Conservation (phyloP, 2,329 filamentous ascomycete genomes). For the Stagonosporopsis tanaceti region DNA sequence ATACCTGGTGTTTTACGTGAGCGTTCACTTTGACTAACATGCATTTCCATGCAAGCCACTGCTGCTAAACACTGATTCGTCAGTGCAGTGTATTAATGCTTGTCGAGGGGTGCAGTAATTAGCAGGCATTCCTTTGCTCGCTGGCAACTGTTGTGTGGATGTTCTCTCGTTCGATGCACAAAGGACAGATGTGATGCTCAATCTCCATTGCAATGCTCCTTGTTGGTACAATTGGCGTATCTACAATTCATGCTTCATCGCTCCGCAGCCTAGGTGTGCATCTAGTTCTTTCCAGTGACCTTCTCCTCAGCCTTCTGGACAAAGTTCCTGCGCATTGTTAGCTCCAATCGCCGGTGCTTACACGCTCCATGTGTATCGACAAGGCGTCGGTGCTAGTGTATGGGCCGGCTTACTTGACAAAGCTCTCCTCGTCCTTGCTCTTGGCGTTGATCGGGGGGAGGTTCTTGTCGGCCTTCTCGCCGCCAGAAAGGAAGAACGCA, state of each 20-base stretch:
- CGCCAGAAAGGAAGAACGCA: constrained; percentile 46
- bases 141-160: neutral
- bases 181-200: neutral
- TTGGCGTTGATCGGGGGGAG: constrained; percentile 68
- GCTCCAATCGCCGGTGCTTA: neutral
- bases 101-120: too few relatives aligned
- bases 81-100: neutral
- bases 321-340: constrained; percentile 41
- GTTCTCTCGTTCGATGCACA: neutral
- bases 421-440: constrained; percentile 73
- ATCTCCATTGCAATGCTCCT: constrained; percentile 13
- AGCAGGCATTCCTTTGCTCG: neutral
- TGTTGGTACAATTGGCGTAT: constrained; percentile 48
- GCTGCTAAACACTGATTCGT: neutral
- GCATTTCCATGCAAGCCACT: neutral
- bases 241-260: constrained; percentile 37
- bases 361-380: neutral
- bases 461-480: constrained; percentile 53
- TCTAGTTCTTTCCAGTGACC: constrained; percentile 31
- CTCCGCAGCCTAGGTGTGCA: constrained; percentile 18
- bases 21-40: neutral
- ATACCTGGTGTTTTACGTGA: constrained; percentile 5
- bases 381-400: neutral
- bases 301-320: constrained; percentile 49
- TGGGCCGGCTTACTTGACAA: constrained; percentile 67